These are phyloP conservation scores for Elongisporangium prolatum DNA, from an alignment of 352 stramenopile species.

Conservation along the genomic window DNA sequence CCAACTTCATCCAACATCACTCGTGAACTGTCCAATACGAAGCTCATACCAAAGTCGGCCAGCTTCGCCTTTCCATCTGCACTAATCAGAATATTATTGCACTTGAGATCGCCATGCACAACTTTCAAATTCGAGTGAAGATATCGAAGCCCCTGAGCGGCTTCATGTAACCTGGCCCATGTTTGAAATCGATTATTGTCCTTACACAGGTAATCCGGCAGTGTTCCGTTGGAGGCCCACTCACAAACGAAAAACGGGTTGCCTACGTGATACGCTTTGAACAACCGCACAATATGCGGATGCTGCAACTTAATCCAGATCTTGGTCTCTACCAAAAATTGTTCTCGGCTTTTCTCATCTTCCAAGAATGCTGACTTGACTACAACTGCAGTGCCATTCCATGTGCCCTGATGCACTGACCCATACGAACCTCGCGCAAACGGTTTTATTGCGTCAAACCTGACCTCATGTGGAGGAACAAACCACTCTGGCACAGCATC, in stretches of 20 bases:
- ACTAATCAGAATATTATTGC: slow-evolving; percentile 72
- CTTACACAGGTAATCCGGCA: slow-evolving; percentile 1
- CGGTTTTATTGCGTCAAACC: not conserved
- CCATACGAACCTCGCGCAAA: slow-evolving; percentile 8
- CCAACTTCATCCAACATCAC: not conserved
- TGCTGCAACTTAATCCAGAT: slow-evolving; percentile 13
- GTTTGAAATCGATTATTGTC: not conserved
- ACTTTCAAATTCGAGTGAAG: slow-evolving; percentile 36
- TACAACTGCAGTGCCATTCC: slow-evolving; percentile 18
- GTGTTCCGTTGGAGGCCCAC: slow-evolving; percentile 6
- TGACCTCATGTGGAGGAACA: too few relatives aligned
- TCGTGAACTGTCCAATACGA: too few relatives aligned
- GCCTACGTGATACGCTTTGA: slow-evolving; percentile 7
- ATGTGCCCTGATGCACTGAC: slow-evolving; percentile 17
- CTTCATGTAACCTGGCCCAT: slow-evolving; percentile 8
- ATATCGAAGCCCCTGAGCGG: slow-evolving; percentile 32
- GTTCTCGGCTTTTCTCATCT: not conserved
- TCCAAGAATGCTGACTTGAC: slow-evolving; percentile 12
- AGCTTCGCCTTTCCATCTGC: slow-evolving; percentile 18
- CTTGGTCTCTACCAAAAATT: slow-evolving; percentile 7
- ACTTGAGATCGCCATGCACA: slow-evolving; percentile 82
- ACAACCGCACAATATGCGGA: slow-evolving; percentile 9
- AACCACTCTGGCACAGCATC: slow-evolving; percentile 17
- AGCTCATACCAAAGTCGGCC: slow-evolving; percentile 21
- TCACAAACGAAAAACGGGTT: slow-evolving; percentile 11